Conservation (phyloP, 495 filamentous ascomycete species). For the Xylaria grammica region DNA sequence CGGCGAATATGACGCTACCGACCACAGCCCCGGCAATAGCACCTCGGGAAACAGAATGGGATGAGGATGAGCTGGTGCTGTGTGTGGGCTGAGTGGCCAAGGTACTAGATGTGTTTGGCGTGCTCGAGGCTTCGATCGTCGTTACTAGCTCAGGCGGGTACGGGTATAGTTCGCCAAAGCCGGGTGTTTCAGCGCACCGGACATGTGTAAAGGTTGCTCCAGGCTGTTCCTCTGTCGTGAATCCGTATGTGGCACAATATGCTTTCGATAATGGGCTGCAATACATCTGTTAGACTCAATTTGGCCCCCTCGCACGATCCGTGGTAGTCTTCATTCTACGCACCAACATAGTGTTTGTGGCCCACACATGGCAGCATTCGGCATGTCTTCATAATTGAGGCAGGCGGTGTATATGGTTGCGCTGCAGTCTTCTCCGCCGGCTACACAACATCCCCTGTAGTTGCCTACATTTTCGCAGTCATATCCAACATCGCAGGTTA, state of each 20-base stretch:
- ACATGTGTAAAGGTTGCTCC: conserved; percentile 29
- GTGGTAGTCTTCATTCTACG: conserved; percentile 4
- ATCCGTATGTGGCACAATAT: conserved; percentile 31
- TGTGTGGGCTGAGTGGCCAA: background rate
- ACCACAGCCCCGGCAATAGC: conserved; percentile 30
- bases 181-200: conserved; percentile 27
- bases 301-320: background rate
- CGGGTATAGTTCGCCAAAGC: conserved; percentile 31
- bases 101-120: conserved; percentile 6
- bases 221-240: conserved; percentile 20
- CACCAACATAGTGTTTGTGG: conserved; percentile 36
- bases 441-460: conserved; percentile 33
- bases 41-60: conserved; percentile 21
- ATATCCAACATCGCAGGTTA: conserved; percentile 32
- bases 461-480: conserved; percentile 32
- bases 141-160: conserved; percentile 31
- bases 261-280: conserved; percentile 25
- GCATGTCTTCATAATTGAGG: conserved; percentile 24
- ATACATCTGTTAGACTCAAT: background rate
- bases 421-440: conserved; percentile 26
- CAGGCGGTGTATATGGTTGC: conserved; percentile 33
- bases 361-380: conserved; percentile 23
- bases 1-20: conserved; percentile 25
- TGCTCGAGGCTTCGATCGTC: conserved; percentile 2
- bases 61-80: conserved; percentile 12